Evolutionary conservation across 2,329 filamentous ascomycete genomes (phyloP).

Genomic region (Ampelomyces quisqualis): DNA sequence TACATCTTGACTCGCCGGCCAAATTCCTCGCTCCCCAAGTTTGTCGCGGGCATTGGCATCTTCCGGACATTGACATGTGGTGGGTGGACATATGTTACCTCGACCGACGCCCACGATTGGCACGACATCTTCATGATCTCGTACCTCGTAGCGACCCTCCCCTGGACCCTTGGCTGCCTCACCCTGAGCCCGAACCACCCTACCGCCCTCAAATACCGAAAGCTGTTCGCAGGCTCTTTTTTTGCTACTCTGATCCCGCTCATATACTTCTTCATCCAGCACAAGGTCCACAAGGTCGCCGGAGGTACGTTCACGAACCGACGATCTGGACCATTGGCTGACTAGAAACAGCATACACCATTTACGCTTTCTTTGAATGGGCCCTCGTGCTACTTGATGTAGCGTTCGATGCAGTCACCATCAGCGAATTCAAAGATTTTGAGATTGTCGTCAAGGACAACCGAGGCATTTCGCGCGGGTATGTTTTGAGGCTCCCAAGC

Average conservation of each 20-base stretch:
- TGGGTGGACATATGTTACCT: conserved; percentile 98
- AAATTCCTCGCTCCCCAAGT: conserved; percentile 73
- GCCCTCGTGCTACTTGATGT: conserved; percentile 91
- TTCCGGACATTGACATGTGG: conserved; percentile 92
- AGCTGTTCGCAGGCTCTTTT: conserved; percentile 78
- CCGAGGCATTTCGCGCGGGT: conserved; percentile 93
- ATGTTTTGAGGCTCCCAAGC: conserved; percentile 93
- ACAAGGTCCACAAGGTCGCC: conserved; percentile 91
- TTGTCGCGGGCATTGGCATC: conserved; percentile 75
- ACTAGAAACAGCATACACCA: conserved; percentile 76
- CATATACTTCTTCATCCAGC: conserved; percentile 97
- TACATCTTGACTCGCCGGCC: conserved; percentile 82
- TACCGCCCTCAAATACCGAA: conserved; percentile 81
- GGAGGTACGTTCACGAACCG: conserved; percentile 65
- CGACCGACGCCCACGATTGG: conserved; percentile 97
- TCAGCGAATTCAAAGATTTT: conserved; percentile 84
- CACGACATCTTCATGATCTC: conserved; percentile 99
- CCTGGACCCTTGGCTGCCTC: conserved; percentile 92
- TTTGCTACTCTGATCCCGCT: conserved; percentile 88
- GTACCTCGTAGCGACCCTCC: conserved; percentile 89
- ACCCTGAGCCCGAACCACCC: conserved; percentile 83
- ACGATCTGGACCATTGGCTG: conserved; percentile 18
- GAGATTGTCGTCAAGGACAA: conserved; percentile 87
- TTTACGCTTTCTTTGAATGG: conserved; percentile 98
- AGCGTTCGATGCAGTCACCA: conserved; percentile 91